Conservation (phyloP, 2,329 filamentous ascomycete genomes). For the Cladosporium sp. region DNA sequence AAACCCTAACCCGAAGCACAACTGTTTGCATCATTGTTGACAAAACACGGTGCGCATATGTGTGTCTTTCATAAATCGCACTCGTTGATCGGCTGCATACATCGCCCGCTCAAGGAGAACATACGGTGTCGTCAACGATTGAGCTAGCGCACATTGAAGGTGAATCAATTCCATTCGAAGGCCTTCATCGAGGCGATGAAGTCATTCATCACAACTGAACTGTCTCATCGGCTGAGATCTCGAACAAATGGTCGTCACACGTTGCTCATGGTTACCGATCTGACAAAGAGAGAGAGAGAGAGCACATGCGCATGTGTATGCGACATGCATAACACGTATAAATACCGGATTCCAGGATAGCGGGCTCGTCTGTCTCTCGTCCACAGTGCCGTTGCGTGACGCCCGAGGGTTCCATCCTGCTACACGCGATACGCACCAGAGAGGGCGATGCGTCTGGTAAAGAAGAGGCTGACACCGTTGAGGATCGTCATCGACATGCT, state of each 20-base stretch:
- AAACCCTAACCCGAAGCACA: not conserved
- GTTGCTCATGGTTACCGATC: not conserved
- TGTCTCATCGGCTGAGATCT: not conserved
- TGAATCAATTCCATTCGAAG: not conserved
- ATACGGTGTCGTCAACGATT: not conserved
- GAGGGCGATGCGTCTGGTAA: conserved; percentile 1
- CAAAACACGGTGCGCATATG: not conserved
- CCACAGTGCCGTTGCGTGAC: not conserved
- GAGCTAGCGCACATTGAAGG: not conserved
- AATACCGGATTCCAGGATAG: not conserved
- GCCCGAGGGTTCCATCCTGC: conserved; percentile 1
- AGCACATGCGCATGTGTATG: not conserved
- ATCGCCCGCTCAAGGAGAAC: not conserved
- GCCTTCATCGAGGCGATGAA: not conserved
- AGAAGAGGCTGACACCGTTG: conserved; percentile 10
- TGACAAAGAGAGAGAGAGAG: not conserved
- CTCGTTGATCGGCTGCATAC: not conserved
- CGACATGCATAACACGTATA: not conserved
- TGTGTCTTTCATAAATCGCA: not conserved
- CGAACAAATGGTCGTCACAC: not conserved
- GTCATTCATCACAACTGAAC: not conserved
- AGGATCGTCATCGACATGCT: conserved; percentile 7
- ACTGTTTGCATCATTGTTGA: not conserved
- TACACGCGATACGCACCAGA: not conserved
- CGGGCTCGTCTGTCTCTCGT: not conserved